Evolutionary conservation across 768 basidiomycete species (phyloP).

Genomic region (Russula earlei): DNA sequence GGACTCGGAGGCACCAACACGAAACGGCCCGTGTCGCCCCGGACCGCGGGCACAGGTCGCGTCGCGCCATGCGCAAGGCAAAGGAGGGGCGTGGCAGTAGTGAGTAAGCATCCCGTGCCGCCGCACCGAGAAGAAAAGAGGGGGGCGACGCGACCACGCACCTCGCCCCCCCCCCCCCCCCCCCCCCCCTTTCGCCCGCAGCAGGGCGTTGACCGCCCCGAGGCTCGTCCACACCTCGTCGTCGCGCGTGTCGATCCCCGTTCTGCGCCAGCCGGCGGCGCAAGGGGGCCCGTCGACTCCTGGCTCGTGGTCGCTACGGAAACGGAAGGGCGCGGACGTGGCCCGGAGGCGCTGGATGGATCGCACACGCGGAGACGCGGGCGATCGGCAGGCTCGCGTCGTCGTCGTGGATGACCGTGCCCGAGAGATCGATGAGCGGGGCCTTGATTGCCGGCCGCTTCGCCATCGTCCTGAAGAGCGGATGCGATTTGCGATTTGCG

Average conservation of each 20-base stretch:
- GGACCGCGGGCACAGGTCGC: no score
- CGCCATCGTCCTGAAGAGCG: no score
- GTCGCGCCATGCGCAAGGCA: no score
- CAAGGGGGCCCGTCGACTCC: conserved; percentile 41
- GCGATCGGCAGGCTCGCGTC: conserved; percentile 41
- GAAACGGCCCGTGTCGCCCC: conserved; percentile 33
- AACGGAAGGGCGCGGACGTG: conserved; percentile 34
- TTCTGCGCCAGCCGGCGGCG: conserved; percentile 32
- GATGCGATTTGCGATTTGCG: no score
- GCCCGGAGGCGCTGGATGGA: conserved; percentile 29
- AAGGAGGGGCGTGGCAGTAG: no score
- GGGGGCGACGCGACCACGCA: no score
- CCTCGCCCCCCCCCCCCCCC: conserved; percentile 40
- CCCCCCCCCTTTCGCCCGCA: conserved; percentile 34
- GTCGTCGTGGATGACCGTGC: conserved; percentile 58
- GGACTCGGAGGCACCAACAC: conserved; percentile 28
- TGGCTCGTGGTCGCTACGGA: conserved; percentile 68
- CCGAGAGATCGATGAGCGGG: conserved; percentile 58
- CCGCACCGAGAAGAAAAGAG: no score
- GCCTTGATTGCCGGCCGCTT: conserved; percentile 36
- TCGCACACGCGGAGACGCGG: conserved; percentile 38
- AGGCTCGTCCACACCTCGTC: conserved; percentile 56
- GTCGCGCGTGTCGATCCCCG: conserved; percentile 40
- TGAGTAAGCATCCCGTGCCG: no score
- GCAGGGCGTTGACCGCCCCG: conserved; percentile 41